phyloP scores from a whole-genome alignment of 177 flowering plant species.

The Vitis hybrid region DNA sequence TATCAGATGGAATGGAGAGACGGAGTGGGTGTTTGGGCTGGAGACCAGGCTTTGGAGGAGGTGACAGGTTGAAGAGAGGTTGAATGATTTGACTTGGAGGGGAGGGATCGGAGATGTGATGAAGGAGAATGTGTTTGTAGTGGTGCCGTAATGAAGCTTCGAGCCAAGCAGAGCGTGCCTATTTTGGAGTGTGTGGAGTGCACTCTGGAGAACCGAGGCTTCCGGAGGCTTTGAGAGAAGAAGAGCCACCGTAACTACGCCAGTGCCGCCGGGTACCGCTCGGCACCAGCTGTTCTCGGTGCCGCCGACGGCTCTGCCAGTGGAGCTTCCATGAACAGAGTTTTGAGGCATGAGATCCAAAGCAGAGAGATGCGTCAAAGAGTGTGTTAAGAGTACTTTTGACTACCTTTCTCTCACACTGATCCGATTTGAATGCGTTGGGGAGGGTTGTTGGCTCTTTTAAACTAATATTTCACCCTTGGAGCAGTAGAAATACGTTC shows the following conservation, averaged over 20 bases:
- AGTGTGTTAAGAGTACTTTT: too few species aligned
- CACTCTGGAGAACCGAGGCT: slow-evolving; percentile 14
- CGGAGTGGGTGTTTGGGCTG: background rate
- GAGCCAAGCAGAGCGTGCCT: slow-evolving; percentile 34
- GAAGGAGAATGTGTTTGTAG: slow-evolving; percentile 21
- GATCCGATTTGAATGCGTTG: too few species aligned
- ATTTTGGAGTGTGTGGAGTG: slow-evolving; percentile 28
- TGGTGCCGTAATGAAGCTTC: slow-evolving; percentile 20
- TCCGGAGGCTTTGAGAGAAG: slow-evolving; percentile 21
- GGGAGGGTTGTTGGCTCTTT: too few species aligned
- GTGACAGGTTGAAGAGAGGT: slow-evolving; percentile 2
- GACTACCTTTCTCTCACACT: too few species aligned
- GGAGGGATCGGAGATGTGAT: slow-evolving; percentile 18
- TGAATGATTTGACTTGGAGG: slow-evolving; percentile 16
- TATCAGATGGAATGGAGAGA: slow-evolving; percentile 23
- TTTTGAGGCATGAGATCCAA: background rate
- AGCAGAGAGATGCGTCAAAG: background rate
- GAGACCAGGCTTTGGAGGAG: slow-evolving; percentile 1
- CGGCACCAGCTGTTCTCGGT: slow-evolving; percentile 38
- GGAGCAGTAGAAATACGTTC: too few species aligned
- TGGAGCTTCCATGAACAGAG: background rate
- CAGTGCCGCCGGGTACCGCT: slow-evolving; percentile 37
- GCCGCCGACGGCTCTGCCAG: slow-evolving; percentile 20
- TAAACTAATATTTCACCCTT: too few species aligned
- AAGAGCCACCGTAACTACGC: slow-evolving; percentile 30